Evolutionary conservation across 1,139 yeast species (phyloP).

Genomic region (Hyphopichia buzzinii): DNA sequence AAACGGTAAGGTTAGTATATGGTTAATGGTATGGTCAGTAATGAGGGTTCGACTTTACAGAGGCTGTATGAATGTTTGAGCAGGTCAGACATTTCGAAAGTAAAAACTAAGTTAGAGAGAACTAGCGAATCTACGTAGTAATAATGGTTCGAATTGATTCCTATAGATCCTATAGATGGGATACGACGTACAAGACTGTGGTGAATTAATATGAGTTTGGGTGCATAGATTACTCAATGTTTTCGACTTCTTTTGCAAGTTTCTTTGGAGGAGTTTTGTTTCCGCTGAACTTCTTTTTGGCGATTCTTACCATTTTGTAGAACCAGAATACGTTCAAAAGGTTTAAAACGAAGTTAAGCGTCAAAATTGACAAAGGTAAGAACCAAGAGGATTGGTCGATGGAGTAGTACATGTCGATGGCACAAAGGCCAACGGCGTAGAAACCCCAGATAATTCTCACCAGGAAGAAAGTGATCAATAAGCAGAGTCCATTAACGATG

Average conservation of each 20-base stretch:
- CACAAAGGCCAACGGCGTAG: conserved; percentile 58
- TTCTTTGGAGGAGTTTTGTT: conserved; percentile 18
- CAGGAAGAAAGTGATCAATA: conserved; percentile 69
- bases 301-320: conserved; percentile 76
- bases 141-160: too few species aligned
- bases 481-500: conserved; percentile 64
- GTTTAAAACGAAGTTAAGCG: conserved; percentile 65
- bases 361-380: conserved; percentile 44
- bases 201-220: too few species aligned
- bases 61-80: too few species aligned
- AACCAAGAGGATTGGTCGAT: conserved; percentile 24
- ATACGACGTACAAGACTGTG: neutral
- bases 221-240: conserved; percentile 14
- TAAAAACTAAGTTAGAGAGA: too few species aligned
- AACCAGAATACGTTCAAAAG: conserved; percentile 76
- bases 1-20: too few species aligned
- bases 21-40: too few species aligned
- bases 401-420: conserved; percentile 49
- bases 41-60: too few species aligned
- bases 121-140: too few species aligned
- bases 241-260: conserved; percentile 20
- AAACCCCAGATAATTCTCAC: conserved; percentile 89
- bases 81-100: too few species aligned
- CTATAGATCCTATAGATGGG: too few species aligned
- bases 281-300: conserved; percentile 45